A percentile compares a stretch with the other conserved stretches of the same genome.
Evolutionary conservation across 192 early-diverging fungal genomes (phyloP).

Genomic region (Glomus cerebriforme): DNA sequence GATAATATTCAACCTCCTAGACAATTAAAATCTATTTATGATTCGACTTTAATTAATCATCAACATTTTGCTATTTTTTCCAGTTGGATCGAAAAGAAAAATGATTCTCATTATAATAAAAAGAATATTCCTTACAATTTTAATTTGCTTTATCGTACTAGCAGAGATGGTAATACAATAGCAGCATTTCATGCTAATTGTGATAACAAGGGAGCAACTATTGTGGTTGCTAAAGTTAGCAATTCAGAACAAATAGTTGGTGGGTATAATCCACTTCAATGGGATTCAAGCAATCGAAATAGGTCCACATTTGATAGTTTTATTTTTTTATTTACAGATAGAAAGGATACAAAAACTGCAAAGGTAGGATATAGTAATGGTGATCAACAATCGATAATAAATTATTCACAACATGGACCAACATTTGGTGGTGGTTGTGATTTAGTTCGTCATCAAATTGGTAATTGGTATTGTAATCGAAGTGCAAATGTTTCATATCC

Average conservation of each 20-base stretch:
- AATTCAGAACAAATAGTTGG: neutral
- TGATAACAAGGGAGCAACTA: neutral
- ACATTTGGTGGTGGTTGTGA: neutral
- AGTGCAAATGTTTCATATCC: no score
- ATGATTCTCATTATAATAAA: neutral
- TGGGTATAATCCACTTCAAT: conserved; percentile 7
- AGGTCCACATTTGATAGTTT: neutral
- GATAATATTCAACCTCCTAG: neutral
- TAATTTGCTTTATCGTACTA: neutral
- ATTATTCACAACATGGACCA: no score
- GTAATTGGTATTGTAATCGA: neutral
- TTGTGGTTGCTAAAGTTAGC: conserved; percentile 2
- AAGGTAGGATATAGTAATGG: neutral
- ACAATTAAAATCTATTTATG: neutral
- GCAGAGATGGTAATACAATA: neutral
- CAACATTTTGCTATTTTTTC: neutral
- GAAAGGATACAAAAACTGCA: neutral
- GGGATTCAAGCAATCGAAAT: neutral
- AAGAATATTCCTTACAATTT: neutral
- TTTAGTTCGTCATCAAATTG: neutral
- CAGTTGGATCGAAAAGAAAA: neutral
- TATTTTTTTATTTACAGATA: neutral
- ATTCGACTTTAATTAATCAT: neutral
- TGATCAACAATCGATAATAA: neutral
- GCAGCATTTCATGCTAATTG: neutral